A percentile compares a stretch with the other conserved stretches of the same genome.
Evolutionary conservation across 129 eudicot genomes (phyloP).

Genomic region (Mikania micrantha): DNA sequence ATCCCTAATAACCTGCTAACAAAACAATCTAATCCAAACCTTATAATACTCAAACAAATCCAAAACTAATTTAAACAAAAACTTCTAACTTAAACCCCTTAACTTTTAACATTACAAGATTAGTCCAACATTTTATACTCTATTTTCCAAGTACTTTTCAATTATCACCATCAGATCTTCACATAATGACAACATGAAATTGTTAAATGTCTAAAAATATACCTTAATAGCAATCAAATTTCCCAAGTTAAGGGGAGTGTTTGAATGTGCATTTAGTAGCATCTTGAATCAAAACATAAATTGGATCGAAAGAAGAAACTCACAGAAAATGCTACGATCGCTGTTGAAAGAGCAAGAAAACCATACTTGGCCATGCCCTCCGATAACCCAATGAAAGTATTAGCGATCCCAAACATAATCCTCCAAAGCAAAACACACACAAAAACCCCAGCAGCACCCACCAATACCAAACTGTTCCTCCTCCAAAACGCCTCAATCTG

Average conservation of each 20-base stretch:
- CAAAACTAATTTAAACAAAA: too few species aligned
- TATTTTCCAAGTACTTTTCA: background rate
- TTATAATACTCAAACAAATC: too few species aligned
- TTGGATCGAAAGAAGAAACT: constrained; percentile 33
- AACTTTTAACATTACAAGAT: too few species aligned
- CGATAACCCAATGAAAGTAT: constrained; percentile 74
- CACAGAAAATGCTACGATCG: constrained; percentile 88
- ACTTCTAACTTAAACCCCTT: too few species aligned
- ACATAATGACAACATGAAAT: background rate
- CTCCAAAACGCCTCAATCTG: constrained; percentile 94
- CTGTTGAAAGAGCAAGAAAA: constrained; percentile 87
- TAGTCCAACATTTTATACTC: too few species aligned
- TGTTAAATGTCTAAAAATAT: too few species aligned
- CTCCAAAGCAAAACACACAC: constrained; percentile 88
- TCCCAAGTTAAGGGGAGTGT: too few species aligned
- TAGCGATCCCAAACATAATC: constrained; percentile 86
- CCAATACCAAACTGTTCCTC: constrained; percentile 60
- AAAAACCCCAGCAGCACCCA: constrained; percentile 69
- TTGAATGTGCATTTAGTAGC: too few species aligned
- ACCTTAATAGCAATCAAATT: too few species aligned
- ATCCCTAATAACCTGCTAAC: too few species aligned
- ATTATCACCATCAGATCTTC: background rate
- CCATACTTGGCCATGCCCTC: constrained; percentile 99
- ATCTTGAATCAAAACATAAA: too few species aligned
- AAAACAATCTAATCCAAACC: too few species aligned